phyloP scores from a whole-genome alignment of 2,329 filamentous ascomycete species.

The Epichloe uncinata region DNA sequence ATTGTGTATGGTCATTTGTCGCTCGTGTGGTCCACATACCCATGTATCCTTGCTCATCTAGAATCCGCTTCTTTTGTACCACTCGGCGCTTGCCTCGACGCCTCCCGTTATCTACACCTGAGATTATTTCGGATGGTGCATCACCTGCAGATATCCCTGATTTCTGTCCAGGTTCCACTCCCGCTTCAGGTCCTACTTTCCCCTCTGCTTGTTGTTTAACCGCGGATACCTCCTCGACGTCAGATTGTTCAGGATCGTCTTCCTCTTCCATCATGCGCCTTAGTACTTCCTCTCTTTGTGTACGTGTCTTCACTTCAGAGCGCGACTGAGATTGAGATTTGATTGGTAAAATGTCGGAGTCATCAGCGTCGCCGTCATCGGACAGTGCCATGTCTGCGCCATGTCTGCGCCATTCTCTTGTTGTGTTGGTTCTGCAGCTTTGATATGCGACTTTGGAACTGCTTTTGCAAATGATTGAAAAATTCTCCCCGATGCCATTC shows the following conservation, averaged over 20 bases:
- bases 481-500: slow-evolving; percentile 46
- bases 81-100: slow-evolving; percentile 66
- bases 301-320: slow-evolving; percentile 16
- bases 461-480: slow-evolving; percentile 70
- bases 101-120: slow-evolving; percentile 43
- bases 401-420: slow-evolving; percentile 19
- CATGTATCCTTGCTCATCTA: slow-evolving; percentile 83
- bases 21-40: slow-evolving; percentile 39
- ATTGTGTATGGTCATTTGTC: neutral
- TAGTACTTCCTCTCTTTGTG: slow-evolving; percentile 26
- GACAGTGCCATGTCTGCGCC: slow-evolving; percentile 21
- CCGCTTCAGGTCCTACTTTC: slow-evolving; percentile 14
- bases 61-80: slow-evolving; percentile 75
- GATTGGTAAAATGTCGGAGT: slow-evolving; percentile 18
- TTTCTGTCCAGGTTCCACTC: slow-evolving; percentile 20
- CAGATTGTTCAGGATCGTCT: slow-evolving; percentile 40
- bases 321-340: slow-evolving; percentile 14
- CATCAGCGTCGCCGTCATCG: slow-evolving; percentile 28
- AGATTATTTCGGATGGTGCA: slow-evolving; percentile 38
- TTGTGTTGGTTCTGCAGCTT: slow-evolving; percentile 32
- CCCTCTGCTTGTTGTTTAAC: slow-evolving; percentile 29
- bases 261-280: slow-evolving; percentile 33
- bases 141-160: slow-evolving; percentile 23
- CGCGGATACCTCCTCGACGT: slow-evolving; percentile 22
- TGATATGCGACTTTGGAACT: slow-evolving; percentile 21